Base-by-base conservation (phyloP, 306 rosid species). In the Medicago lupulina region DNA sequence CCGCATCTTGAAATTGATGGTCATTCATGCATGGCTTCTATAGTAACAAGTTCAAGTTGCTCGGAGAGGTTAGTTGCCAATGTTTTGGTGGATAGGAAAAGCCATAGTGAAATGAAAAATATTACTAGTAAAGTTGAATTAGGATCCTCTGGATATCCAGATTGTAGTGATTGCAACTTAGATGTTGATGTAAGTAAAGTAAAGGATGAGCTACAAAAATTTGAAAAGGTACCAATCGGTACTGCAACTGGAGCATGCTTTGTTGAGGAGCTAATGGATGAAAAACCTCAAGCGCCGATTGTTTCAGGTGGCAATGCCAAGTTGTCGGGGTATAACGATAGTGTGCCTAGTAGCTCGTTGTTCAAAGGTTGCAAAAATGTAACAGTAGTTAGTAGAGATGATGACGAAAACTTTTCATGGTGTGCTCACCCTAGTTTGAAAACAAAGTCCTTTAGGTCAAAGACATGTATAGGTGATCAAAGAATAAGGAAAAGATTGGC, bases 351-450 rank as follows among this genome's bases (percentile, higher is more conserved):
- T 78, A 78, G 70, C 62, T 82, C 87, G 69, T 76, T 84, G 86
- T 87, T 88, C 49, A 78, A 75, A 40, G 71, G 80, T 70, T 83
- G 86, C 63, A 89, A 86, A 78, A 85, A 88, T 88, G 83, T 81
- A 83, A 83, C 86, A 64, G 69, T 93, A 91, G 89, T 83, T 87
- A 81, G 88, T 93, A 93, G 96, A 89, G 98, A 93, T 89, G 97
- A 93, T 84, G 97, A 93, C 88, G 96, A 93, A 88, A 91, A 91
- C 68, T 85, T 85, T 81, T 91, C 88, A 28, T 89, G 88, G 89
- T 89, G 93, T 71, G 83, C 84, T 85, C 87, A 88, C 89, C 89
- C 92, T 64, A 71, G 81, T 70, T 71, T 78, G 41, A 59, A 82
- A 79, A 83, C 76, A 67, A 91, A 83, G 90, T 67, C 88, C 73